Base-by-base conservation (phyloP, 805 yeast species). In the Blastobotrys attinorum region DNA sequence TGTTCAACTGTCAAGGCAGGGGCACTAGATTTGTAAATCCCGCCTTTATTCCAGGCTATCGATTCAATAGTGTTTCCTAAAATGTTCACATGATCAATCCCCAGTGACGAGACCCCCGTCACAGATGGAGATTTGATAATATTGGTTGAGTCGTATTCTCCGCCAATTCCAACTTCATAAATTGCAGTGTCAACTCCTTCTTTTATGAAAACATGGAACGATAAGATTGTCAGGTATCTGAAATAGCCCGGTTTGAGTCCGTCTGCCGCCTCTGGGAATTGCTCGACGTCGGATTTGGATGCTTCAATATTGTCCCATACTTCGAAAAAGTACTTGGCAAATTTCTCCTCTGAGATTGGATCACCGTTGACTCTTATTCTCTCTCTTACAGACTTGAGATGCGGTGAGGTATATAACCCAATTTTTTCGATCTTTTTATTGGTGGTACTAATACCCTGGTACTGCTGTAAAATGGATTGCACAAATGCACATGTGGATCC, bases 81-180 rank as follows among this genome's bases (percentile, higher is more conserved):
- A 73, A 87, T 79, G 43, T 77, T 70, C 0, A 88, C 82, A 62
- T 92, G 99, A 61, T 92, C 99, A 36, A 92, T 82, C 0, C 97
- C 98, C 47, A 92, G 65, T 4, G 90, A 74, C 2, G 92, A 68
- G 15, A 92, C 81, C 31, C 95, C 98, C 38, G 95, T 81, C 1
- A 79, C 89, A 0, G 84, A 75, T 16, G 98, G 97, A 35, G 70
- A 66, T 35, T 72, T 77, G 39, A 92, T 76, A 2, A 92, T 75
- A 60, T 92, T 92, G 10, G 99, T 92, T n/a, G 96, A 86, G 62
- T 92, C 99, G 57, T 79, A 87, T 59, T 85, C 94, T 4, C 99
- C 99, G 22, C 99, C 99, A 39, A 92, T 95, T 18, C 99, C 99
- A 23, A 94, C 99, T 62, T 92, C 99, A 58, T 85, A 88, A 31